Conservation (phyloP, 495 filamentous ascomycete genomes). For the Lasiosphaeria miniovina region DNA sequence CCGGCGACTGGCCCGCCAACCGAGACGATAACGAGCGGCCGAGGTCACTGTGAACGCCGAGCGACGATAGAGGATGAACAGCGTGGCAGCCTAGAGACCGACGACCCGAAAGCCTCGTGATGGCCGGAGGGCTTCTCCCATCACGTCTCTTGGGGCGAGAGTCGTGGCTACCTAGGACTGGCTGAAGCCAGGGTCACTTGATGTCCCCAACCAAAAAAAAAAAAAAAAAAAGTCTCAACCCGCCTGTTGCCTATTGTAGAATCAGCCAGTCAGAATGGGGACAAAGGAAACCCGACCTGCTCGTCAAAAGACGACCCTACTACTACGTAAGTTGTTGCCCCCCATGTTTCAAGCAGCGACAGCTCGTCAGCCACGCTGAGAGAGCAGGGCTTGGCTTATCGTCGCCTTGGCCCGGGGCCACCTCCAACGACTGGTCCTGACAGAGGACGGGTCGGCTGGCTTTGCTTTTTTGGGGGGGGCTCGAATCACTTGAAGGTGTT, state of each 20-base stretch:
- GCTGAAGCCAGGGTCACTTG: conserved; percentile 20
- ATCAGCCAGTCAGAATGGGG: neutral
- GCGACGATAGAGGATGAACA: conserved; percentile 1
- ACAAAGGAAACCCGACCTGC: neutral
- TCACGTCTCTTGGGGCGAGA: neutral
- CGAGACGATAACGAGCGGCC: neutral
- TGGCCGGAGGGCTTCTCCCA: neutral
- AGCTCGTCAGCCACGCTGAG: conserved; percentile 5
- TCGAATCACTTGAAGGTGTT: no score
- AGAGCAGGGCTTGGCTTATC: neutral
- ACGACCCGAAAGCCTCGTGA: conserved; percentile 2
- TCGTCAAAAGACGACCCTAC: neutral
- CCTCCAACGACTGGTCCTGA: no score
- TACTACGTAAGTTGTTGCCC: neutral
- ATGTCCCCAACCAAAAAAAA: neutral
- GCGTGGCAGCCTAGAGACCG: conserved; percentile 6
- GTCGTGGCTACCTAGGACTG: conserved; percentile 26
- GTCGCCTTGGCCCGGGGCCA: neutral
- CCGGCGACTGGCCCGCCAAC: neutral
- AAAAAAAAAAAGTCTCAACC: neutral
- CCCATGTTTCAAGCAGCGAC: neutral
- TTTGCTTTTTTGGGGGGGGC: no score
- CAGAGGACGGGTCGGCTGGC: no score
- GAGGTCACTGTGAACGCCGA: no score
- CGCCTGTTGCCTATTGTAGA: neutral